Conservation (phyloP, 306 rosid genomes). For the Quercus robur region DNA sequence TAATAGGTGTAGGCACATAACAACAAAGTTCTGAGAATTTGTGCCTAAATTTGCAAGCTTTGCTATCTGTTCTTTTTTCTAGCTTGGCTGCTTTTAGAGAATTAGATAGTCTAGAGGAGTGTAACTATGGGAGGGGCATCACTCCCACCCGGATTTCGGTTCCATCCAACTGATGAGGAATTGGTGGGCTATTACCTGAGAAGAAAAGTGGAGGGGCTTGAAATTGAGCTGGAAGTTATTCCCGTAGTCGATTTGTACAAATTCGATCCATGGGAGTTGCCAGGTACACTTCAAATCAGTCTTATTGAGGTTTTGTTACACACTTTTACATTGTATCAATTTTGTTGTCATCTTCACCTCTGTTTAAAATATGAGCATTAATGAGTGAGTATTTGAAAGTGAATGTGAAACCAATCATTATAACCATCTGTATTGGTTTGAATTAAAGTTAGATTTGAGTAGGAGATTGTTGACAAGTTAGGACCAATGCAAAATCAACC, state of each 20-base stretch:
- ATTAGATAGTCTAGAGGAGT: constrained; percentile 7
- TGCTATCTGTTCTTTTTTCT: background rate
- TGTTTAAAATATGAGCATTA: background rate
- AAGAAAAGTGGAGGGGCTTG: constrained; percentile 74
- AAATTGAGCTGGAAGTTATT: constrained; percentile 88
- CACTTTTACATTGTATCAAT: background rate
- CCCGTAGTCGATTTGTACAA: constrained; percentile 87
- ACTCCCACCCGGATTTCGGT: constrained; percentile 85
- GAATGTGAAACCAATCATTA: background rate
- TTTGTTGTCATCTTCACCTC: background rate
- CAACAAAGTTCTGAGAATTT: background rate
- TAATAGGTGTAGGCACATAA: constrained; percentile 49
- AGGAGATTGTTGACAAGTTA: background rate
- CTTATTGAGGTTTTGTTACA: background rate
- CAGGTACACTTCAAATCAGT: constrained; percentile 49
- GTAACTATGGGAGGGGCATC: constrained; percentile 46
- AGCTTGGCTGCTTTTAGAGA: background rate
- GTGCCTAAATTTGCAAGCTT: background rate
- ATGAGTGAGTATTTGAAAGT: background rate
- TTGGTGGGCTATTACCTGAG: constrained; percentile 74
- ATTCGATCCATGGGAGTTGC: constrained; percentile 94
- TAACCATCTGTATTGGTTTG: background rate
- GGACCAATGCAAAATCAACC: background rate
- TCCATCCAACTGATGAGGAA: constrained; percentile 91
- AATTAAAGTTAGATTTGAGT: background rate